Percentiles rank a stretch among this genome's conserved stretches.
These are phyloP conservation scores for Phtheirospermum japonicum DNA, from an alignment of 257 asterid species.

Conservation along the genomic window DNA sequence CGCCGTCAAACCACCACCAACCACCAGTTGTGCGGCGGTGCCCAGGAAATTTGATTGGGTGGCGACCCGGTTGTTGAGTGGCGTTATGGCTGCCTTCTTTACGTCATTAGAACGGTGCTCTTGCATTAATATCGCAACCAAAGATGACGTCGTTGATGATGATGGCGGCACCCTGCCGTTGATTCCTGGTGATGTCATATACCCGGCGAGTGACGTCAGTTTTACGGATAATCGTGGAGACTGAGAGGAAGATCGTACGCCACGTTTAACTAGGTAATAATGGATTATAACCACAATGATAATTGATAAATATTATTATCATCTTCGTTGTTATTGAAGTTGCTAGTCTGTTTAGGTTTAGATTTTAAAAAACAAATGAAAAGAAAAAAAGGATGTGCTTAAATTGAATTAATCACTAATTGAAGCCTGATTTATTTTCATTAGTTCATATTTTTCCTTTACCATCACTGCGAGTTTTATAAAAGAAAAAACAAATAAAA, in stretches of 20 bases:
- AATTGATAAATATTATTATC: background rate
- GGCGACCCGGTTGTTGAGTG: constrained; percentile 39
- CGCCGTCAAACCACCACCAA: constrained; percentile 26
- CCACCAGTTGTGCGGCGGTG: constrained; percentile 25
- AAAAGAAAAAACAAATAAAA: too few relatives aligned
- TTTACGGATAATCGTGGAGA: too few relatives aligned
- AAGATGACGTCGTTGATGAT: constrained; percentile 38
- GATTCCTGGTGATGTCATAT: constrained; percentile 26
- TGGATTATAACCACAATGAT: background rate
- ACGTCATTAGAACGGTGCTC: constrained; percentile 49
- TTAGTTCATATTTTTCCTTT: too few relatives aligned
- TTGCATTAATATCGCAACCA: constrained; percentile 47
- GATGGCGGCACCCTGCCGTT: constrained; percentile 36
- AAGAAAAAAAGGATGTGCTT: background rate
- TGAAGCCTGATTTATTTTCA: background rate
- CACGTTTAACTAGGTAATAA: constrained; percentile 15
- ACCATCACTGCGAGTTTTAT: too few relatives aligned
- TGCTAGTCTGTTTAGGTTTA: background rate
- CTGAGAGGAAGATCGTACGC: background rate
- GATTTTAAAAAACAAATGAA: background rate
- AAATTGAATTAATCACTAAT: background rate
- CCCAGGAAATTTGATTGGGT: constrained; percentile 37
- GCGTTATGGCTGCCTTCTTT: constrained; percentile 44
- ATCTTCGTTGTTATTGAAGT: background rate
- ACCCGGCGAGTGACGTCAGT: constrained; percentile 27